Evolutionary conservation across 108 stramenopile genomes (phyloP).

Genomic region (Nannochloropsis gaditana): DNA sequence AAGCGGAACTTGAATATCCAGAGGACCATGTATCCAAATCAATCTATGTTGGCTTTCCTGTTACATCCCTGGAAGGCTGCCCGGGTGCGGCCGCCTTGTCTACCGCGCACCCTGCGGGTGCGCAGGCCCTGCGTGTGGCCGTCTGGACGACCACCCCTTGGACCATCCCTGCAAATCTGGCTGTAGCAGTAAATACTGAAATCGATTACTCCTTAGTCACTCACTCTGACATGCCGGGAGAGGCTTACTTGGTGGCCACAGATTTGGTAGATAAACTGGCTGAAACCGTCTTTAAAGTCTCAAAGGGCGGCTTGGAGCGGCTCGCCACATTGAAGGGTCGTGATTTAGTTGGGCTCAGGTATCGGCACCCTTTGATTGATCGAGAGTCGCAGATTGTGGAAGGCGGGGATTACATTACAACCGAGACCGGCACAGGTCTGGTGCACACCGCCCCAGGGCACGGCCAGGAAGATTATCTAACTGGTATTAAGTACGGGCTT

Average conservation of each 20-base stretch:
- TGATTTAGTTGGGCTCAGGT: conserved; percentile 13
- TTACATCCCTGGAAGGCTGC: conserved; percentile 38
- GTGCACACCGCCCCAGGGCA: conserved; percentile 99
- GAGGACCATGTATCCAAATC: conserved; percentile 61
- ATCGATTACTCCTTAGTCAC: conserved; percentile 80
- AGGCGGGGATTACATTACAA: conserved; percentile 95
- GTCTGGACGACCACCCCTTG: conserved; percentile 99
- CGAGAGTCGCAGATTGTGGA: conserved; percentile 62
- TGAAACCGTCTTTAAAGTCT: conserved; percentile 37
- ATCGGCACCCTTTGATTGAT: conserved; percentile 48
- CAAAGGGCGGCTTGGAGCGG: conserved; percentile 25
- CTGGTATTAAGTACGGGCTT: conserved; percentile 52
- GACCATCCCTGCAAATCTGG: conserved; percentile 94
- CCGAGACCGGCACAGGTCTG: conserved; percentile 93
- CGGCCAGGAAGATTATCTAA: conserved; percentile 94
- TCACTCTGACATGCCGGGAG: conserved; percentile 55
- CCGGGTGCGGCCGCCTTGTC: not conserved
- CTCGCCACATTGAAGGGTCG: not conserved
- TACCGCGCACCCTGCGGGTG: not conserved
- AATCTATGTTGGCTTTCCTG: conserved; percentile 82
- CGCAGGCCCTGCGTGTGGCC: conserved; percentile 68
- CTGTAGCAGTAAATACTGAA: conserved; percentile 84
- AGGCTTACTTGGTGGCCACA: conserved; percentile 67
- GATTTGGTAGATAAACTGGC: conserved; percentile 66
- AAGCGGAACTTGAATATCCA: conserved; percentile 96